Base-by-base conservation (phyloP, 1,139 yeast species). In the Arxiozyma telluris region DNA sequence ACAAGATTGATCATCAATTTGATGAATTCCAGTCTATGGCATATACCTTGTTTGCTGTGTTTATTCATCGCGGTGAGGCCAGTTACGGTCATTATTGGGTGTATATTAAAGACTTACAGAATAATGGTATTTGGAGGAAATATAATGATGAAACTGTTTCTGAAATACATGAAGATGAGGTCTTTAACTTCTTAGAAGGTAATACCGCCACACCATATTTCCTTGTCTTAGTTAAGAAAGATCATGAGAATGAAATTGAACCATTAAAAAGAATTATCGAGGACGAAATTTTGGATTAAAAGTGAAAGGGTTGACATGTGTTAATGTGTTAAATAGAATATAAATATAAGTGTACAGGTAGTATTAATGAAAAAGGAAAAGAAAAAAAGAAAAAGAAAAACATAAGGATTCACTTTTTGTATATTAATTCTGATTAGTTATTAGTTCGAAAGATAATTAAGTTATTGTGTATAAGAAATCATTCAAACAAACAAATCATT, bases 31-130 rank as follows among this genome's bases (percentile, higher is more conserved):
- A 76, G 51, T 72, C 77, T 54, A 78, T 84, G 34, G 95, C 93
- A 0, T 93, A 93, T 68, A 77, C 87, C 0, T 77, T 93, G 15
- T 93, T 91, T 73, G 95, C 98, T 0, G 84, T 93, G 8, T 93
- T 93, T 64, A 89, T 94, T 50, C 98, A 93, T 69, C 76, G 97
- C 53, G 98, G 98, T 8, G 96, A 90, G 64, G 98, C 96, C 1
- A 83, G 90, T 54, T 91, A 87, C 65, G 98, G 98, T 3, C 98
- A 93, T 70, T 93, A 93, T 68, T 93, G 98, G 97, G 81, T 91
- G 18, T 93, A 91, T 67, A 91, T 93, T 57, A 81, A 80, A 58
- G 98, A 93, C 68, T 81, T 84, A 15, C 77, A 77, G 58, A 75
- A 77, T 20, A 79, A 80, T 49, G 64, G 63, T 5, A 73, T 86